A percentile compares a stretch with the other conserved stretches of the same genome.
Conservation (phyloP, 345 rosid genomes). For the Lepidium sativum region DNA sequence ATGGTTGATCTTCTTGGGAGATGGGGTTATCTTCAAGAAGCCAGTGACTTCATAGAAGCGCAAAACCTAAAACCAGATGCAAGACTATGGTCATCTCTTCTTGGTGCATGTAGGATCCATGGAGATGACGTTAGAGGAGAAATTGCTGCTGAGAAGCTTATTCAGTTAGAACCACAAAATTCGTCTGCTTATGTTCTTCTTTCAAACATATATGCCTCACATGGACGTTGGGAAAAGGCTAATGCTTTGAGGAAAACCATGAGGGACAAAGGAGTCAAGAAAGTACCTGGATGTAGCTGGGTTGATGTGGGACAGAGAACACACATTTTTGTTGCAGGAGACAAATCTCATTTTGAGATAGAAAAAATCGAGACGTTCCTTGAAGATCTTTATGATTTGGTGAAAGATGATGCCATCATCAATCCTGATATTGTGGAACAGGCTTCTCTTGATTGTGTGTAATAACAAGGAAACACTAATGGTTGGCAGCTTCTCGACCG, state of each 20-base stretch:
- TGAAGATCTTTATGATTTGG: slow-evolving; percentile 22
- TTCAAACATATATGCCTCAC: slow-evolving; percentile 78
- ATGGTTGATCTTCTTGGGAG: slow-evolving; percentile 93
- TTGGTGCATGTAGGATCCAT: slow-evolving; percentile 81
- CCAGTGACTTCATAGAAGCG: slow-evolving; percentile 53
- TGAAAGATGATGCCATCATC: slow-evolving; percentile 21
- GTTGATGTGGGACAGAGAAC: slow-evolving; percentile 51
- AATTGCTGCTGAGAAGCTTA: slow-evolving; percentile 64
- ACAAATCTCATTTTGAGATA: slow-evolving; percentile 50
- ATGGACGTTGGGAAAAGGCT: slow-evolving; percentile 71
- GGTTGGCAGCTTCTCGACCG: not conserved
- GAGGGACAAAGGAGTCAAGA: slow-evolving; percentile 73
- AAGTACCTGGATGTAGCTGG: slow-evolving; percentile 88
- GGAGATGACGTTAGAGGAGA: slow-evolving; percentile 73
- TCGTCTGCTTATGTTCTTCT: slow-evolving; percentile 77
- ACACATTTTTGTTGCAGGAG: slow-evolving; percentile 64
- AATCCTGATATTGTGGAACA: slow-evolving; percentile 1
- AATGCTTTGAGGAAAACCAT: slow-evolving; percentile 62
- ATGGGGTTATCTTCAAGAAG: slow-evolving; percentile 85
- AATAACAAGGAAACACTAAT: not conserved
- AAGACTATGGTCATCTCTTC: slow-evolving; percentile 80
- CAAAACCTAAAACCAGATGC: slow-evolving; percentile 56
- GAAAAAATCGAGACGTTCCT: slow-evolving; percentile 32
- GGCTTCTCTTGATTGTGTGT: slow-evolving; percentile 14
- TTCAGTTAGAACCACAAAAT: slow-evolving; percentile 64